These are phyloP conservation scores for Komagataella ulmi DNA, from an alignment of 805 yeast species.

Conservation along the genomic window DNA sequence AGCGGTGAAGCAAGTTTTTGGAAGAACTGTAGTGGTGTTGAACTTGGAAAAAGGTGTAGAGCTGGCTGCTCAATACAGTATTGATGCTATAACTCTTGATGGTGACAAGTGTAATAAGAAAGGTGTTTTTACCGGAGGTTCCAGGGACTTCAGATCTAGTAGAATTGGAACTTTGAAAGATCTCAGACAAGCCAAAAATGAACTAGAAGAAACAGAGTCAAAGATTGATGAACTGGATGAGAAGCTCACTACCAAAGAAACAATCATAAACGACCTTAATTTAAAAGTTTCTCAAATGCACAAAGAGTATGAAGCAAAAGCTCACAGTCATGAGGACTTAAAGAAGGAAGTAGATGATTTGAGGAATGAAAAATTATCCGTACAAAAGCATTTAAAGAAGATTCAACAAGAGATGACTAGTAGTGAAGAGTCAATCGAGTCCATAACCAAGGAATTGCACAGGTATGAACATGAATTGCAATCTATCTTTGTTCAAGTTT, in stretches of 20 bases:
- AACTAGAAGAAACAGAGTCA: conserved; percentile 25
- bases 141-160: conserved; percentile 42
- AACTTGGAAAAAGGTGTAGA: conserved; percentile 57
- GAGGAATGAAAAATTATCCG: conserved; percentile 12
- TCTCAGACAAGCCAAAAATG: conserved; percentile 37
- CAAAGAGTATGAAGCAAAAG: conserved; percentile 8
- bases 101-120: conserved; percentile 81
- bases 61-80: conserved; percentile 42
- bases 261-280: conserved; percentile 34
- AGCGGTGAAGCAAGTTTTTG: conserved; percentile 73
- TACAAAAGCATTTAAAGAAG: conserved; percentile 26
- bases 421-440: conserved; percentile 14
- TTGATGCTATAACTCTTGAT: conserved; percentile 77
- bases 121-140: conserved; percentile 88
- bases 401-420: conserved; percentile 22
- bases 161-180: conserved; percentile 58
- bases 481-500: conserved; percentile 37
- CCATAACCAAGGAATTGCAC: conserved; percentile 22
- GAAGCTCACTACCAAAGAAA: conserved; percentile 31
- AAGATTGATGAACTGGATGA: conserved; percentile 24
- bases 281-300: conserved; percentile 24
- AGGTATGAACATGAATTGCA: conserved; percentile 35
- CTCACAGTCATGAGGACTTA: neutral
- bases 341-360: neutral
- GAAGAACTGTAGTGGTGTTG: conserved; percentile 64